Conservation (phyloP, 768 basidiomycete species). For the Mycena capillaripes region DNA sequence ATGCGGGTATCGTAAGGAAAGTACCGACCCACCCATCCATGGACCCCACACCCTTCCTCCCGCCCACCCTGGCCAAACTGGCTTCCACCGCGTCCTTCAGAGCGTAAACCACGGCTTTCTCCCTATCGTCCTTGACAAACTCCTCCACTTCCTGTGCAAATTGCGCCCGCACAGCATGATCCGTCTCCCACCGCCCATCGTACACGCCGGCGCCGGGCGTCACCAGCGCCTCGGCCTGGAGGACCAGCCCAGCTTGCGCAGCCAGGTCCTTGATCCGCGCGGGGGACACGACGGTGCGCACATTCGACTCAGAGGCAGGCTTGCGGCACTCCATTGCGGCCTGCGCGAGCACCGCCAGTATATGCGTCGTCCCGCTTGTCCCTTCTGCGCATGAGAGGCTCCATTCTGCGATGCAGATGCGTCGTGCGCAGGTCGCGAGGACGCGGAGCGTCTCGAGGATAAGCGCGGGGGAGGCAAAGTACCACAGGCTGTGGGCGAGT, state of each 20-base stretch:
- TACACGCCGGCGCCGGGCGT: slow-evolving; percentile 41
- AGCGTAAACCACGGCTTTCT: slow-evolving; percentile 47
- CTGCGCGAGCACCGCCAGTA: slow-evolving; percentile 53
- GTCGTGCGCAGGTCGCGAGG: slow-evolving; percentile 40
- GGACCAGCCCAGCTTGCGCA: slow-evolving; percentile 37
- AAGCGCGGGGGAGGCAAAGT: slow-evolving; percentile 52
- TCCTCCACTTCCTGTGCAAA: slow-evolving; percentile 45
- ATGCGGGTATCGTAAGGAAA: too few relatives aligned
- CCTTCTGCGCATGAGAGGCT: slow-evolving; percentile 40
- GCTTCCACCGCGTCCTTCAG: slow-evolving; percentile 46
- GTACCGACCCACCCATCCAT: slow-evolving; percentile 52
- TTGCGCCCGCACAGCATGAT: slow-evolving; percentile 31
- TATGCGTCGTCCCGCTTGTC: slow-evolving; percentile 44
- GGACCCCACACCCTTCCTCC: slow-evolving; percentile 37
- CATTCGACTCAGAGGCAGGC: slow-evolving; percentile 44
- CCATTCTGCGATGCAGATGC: slow-evolving; percentile 52
- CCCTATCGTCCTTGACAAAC: slow-evolving; percentile 46
- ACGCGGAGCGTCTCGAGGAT: slow-evolving; percentile 45
- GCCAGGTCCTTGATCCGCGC: slow-evolving; percentile 45
- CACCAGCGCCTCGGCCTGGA: slow-evolving; percentile 40
- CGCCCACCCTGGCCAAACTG: slow-evolving; percentile 29
- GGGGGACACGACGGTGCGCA: slow-evolving; percentile 54
- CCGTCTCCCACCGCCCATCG: slow-evolving; percentile 55
- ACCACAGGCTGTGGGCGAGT: slow-evolving; percentile 54
- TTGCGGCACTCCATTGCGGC: slow-evolving; percentile 51